Conservation (phyloP, 2,329 filamentous ascomycete species). For the Fusarium xyrophilum region DNA sequence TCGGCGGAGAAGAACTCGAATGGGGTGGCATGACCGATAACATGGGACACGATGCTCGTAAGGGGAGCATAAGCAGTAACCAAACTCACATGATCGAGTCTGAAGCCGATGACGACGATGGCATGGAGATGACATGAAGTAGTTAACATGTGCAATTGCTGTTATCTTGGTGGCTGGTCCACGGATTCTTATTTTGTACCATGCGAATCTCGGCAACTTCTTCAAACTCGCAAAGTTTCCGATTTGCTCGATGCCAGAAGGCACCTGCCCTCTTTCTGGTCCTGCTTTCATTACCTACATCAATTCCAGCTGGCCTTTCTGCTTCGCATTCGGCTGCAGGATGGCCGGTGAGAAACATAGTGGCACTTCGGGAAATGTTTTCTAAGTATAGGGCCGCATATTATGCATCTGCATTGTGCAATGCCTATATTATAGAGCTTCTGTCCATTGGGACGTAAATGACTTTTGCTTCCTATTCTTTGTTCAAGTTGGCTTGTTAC, state of each 20-base stretch:
- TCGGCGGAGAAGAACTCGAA: conserved; percentile 83
- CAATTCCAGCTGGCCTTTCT: background rate
- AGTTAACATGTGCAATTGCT: background rate
- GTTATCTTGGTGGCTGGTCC: background rate
- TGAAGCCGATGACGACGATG: conserved; percentile 67
- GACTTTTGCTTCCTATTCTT: background rate
- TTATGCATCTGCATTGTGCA: background rate
- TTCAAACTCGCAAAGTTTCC: conserved; percentile 1
- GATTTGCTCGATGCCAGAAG: conserved; percentile 16
- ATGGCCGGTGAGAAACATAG: background rate
- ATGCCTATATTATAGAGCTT: background rate
- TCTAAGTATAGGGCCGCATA: background rate
- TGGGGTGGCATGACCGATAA: conserved; percentile 58
- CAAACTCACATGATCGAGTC: conserved; percentile 64
- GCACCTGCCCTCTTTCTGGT: background rate
- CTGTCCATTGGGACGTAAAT: background rate
- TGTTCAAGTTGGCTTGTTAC: background rate
- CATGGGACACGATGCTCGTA: conserved; percentile 52
- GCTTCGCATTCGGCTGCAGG: background rate
- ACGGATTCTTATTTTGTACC: background rate
- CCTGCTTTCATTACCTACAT: background rate
- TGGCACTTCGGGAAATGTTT: conserved; percentile 5
- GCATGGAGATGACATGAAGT: conserved; percentile 63
- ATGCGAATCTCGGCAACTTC: background rate
- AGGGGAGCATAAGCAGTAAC: conserved; percentile 67